These are phyloP conservation scores for Sarcodon sp. DNA, from an alignment of 768 basidiomycete genomes.

Conservation along the genomic window DNA sequence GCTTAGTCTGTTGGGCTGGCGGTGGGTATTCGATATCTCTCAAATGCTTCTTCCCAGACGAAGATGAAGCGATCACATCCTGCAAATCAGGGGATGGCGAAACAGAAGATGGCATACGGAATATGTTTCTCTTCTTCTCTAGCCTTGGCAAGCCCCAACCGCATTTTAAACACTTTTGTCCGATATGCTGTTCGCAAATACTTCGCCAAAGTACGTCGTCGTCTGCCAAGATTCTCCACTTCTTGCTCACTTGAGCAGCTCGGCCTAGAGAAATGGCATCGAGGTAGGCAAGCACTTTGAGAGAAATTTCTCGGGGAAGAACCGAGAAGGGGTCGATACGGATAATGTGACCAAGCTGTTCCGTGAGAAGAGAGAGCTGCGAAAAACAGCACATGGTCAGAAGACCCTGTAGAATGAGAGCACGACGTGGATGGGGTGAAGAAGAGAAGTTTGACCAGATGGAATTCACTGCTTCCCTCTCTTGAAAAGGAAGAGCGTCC, in stretches of 20 bases:
- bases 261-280: conserved; percentile 90
- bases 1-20: conserved; percentile 31
- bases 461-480: conserved; percentile 78
- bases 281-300: conserved; percentile 79
- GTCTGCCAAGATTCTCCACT: conserved; percentile 84
- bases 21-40: conserved; percentile 15
- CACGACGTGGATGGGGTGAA: conserved; percentile 81
- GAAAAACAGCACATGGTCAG: conserved; percentile 99
- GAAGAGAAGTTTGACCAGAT: conserved; percentile 97
- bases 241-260: conserved; percentile 79
- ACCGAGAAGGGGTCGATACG: conserved; percentile 90
- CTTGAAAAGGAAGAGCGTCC: conserved; percentile 75
- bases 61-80: conserved; percentile 9
- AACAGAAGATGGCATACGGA: conserved; percentile 28
- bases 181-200: conserved; percentile 98
- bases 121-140: conserved; percentile 26
- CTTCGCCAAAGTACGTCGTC: conserved; percentile 92
- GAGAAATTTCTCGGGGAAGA: conserved; percentile 80
- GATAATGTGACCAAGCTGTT: conserved; percentile 84
- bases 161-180: conserved; percentile 91
- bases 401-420: conserved; percentile 90
- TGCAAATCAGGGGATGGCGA: conserved; percentile 13
- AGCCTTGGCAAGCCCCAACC: conserved; percentile 95
- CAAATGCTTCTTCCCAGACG: conserved; percentile 25
- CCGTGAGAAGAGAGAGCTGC: conserved; percentile 90